Evolutionary conservation across 768 basidiomycete genomes (phyloP).

Genomic region (Leccinellum luteum): DNA sequence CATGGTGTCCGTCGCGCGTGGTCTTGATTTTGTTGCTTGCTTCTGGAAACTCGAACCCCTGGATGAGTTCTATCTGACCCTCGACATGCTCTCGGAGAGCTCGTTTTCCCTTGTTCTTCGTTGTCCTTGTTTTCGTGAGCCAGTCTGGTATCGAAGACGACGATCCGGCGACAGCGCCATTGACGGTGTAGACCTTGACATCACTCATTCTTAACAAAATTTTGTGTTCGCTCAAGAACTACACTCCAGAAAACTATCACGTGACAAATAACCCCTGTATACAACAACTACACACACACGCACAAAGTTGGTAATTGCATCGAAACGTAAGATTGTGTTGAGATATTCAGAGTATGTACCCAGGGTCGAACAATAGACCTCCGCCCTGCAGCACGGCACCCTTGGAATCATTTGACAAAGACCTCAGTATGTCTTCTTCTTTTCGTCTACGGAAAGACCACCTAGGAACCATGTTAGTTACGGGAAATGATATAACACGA

Average conservation of each 20-base stretch:
- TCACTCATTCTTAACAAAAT: constrained; percentile 27
- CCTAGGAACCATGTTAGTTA: constrained; percentile 42
- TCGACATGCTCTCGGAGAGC: constrained; percentile 71
- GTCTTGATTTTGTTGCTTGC: constrained; percentile 90
- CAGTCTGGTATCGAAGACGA: constrained; percentile 94
- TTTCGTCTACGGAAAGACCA: constrained; percentile 96
- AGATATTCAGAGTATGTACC: constrained; percentile 21
- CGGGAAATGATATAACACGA: not conserved
- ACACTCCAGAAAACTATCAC: constrained; percentile 2
- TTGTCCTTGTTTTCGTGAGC: constrained; percentile 71
- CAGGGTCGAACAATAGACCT: constrained; percentile 5
- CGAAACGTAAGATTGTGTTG: constrained; percentile 14
- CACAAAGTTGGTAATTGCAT: not conserved
- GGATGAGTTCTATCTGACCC: constrained; percentile 85
- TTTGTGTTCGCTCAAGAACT: too few species aligned
- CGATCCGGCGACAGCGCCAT: constrained; percentile 84
- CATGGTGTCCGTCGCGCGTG: constrained; percentile 89
- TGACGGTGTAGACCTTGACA: constrained; percentile 93
- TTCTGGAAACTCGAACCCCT: constrained; percentile 97
- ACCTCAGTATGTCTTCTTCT: constrained; percentile 88
- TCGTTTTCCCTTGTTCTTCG: constrained; percentile 55
- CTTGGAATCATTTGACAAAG: not conserved
- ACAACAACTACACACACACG: not conserved
- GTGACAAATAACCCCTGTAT: constrained; percentile 18
- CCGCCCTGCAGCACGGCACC: constrained; percentile 1